Base-by-base conservation (phyloP, 2,329 filamentous ascomycete species). In the Pseudocercospora crystallina region DNA sequence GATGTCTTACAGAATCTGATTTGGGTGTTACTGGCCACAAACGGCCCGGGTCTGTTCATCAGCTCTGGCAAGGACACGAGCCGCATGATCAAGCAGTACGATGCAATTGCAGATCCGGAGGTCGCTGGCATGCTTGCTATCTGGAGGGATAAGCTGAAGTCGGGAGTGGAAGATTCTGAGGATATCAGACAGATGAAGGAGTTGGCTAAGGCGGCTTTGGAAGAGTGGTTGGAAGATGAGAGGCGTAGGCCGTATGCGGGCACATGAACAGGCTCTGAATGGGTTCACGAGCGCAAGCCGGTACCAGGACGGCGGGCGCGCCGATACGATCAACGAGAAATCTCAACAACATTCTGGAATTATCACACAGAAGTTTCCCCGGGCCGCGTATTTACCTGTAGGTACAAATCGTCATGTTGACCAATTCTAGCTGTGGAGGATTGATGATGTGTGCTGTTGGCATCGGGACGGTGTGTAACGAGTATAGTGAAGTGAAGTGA, bases 51-150 rank as follows among this genome's bases (percentile, higher is more conserved):
- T 0, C 35, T 69, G 15, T 70, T 63, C 42, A 61, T 69, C 40
- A 66, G 63, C 47, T 61, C 63, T 3, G 68, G 67, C 8, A 69
- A 65, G 44, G 67, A 70, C 43, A 69, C 68, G 3, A 68, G 58
- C 15, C 54, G 66, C 36, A 68, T 70, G 67, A 66, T 70, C 39
- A 65, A 61, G 49, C 58, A 57, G 41, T 65, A 59, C 26, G 54
- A 59, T 13, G 43, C 37, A n/a, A 47, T 61, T 17, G 60, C 58
- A 5, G 57, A 66, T 43, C 50, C 39, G 1, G 64, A 59, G n/a
- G 53, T 55, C 17, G 60, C 47, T 9, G 51, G 42, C 36, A 57
- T 60, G 47, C 43, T 69, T 38, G 59, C 61, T 10, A 42, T 44
- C 9, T 67, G 64, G 58, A 63, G 62, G 40, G 61, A 64, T 37